Conservation (phyloP, 2,329 filamentous ascomycete species). For the Verticillium longisporum region DNA sequence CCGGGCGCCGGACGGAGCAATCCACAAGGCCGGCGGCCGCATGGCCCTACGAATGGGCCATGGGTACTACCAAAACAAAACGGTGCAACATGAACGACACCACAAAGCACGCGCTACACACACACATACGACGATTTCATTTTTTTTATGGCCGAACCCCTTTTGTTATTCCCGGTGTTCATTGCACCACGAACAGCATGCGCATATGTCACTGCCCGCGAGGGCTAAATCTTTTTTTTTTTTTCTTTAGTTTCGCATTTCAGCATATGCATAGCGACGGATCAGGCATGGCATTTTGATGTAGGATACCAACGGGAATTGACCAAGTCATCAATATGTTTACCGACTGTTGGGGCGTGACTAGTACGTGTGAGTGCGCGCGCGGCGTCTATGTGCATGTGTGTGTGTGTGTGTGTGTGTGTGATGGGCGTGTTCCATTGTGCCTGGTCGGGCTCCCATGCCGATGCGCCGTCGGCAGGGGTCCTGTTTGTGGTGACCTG, state of each 20-base stretch:
- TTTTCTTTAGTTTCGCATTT: no score
- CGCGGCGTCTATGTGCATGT: neutral
- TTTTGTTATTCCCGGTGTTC: neutral
- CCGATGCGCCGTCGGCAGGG: neutral
- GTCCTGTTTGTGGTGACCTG: neutral
- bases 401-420: no score
- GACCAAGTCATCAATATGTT: neutral
- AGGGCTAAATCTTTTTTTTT: neutral
- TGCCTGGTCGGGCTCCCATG: neutral
- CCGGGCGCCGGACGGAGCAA: neutral
- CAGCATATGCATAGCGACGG: constrained; percentile 11
- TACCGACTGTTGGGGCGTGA: neutral
- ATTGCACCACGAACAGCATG: neutral
- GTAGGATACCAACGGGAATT: neutral
- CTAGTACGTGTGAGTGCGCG: neutral
- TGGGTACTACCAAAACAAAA: neutral
- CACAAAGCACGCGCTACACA: neutral
- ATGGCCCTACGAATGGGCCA: neutral
- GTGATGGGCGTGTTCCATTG: neutral
- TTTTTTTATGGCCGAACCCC: neutral
- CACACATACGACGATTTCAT: neutral
- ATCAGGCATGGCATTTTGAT: neutral
- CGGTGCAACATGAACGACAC: neutral
- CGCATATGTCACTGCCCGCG: neutral
- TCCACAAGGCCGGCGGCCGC: neutral